phyloP scores from a whole-genome alignment of 805 yeast genomes.

The Millerozyma acaciae region DNA sequence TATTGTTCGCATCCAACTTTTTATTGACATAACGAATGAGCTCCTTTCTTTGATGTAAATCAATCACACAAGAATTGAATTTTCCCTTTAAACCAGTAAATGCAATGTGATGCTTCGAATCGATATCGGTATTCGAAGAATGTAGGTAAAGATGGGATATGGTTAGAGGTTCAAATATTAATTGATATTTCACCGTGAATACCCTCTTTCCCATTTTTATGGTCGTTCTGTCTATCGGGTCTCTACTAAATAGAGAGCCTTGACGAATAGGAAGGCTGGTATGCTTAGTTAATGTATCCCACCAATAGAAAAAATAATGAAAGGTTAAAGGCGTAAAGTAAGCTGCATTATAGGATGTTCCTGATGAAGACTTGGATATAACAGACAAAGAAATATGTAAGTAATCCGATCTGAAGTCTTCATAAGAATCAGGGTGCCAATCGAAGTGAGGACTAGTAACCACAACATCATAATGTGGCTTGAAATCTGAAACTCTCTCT shows the following conservation, averaged over 20 bases:
- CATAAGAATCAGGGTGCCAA: conserved; percentile 71
- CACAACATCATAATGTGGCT: conserved; percentile 61
- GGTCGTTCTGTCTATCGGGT: conserved; percentile 17
- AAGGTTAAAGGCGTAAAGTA: conserved; percentile 38
- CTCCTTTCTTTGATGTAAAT: conserved; percentile 38
- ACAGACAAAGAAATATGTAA: conserved; percentile 53
- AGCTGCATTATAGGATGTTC: conserved; percentile 31
- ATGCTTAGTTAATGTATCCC: conserved; percentile 32
- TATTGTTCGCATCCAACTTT: conserved; percentile 31
- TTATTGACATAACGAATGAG: conserved; percentile 35
- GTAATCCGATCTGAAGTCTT: conserved; percentile 76
- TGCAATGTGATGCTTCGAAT: conserved; percentile 21
- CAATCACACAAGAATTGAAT: conserved; percentile 30
- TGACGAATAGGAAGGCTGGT: conserved; percentile 33
- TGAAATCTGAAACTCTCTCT: conserved; percentile 45
- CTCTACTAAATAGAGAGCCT: conserved; percentile 29
- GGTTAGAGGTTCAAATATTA: conserved; percentile 36
- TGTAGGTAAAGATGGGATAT: conserved; percentile 36
- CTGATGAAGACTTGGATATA: conserved; percentile 26
- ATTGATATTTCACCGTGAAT: conserved; percentile 38
- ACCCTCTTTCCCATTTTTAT: conserved; percentile 38
- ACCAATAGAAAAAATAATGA: conserved; percentile 39
- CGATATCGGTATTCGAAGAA: conserved; percentile 18
- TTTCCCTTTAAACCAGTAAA: conserved; percentile 39
- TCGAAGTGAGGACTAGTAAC: conserved; percentile 56